Conservation (phyloP, 805 yeast species). For the Candida oleophila region DNA sequence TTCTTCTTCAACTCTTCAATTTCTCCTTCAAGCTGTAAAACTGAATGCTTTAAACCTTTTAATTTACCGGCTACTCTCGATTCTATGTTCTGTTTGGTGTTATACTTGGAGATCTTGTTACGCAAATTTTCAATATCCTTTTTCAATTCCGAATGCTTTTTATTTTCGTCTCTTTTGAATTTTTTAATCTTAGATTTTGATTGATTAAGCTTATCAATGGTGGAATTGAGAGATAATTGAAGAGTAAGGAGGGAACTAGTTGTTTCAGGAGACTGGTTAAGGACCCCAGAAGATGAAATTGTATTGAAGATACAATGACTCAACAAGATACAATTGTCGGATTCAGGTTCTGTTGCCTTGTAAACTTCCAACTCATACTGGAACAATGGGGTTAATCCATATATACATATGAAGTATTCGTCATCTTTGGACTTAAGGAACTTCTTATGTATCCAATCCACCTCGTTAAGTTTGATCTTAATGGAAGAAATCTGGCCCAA, state of each 20-base stretch:
- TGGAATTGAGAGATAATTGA: constrained; percentile 30
- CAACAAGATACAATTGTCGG: neutral
- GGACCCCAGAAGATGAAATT: constrained; percentile 17
- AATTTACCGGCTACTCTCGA: constrained; percentile 34
- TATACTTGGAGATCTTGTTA: constrained; percentile 30
- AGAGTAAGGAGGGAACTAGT: constrained; percentile 30
- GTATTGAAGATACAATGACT: constrained; percentile 31
- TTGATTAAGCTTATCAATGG: constrained; percentile 24
- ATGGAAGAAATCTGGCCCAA: constrained; percentile 13
- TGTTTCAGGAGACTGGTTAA: constrained; percentile 24
- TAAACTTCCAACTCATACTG: constrained; percentile 37
- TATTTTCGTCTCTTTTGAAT: constrained; percentile 38
- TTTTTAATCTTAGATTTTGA: constrained; percentile 26
- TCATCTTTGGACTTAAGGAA: constrained; percentile 12
- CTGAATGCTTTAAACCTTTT: constrained; percentile 40
- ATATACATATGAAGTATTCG: constrained; percentile 22
- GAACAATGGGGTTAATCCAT: constrained; percentile 36
- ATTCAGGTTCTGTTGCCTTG: neutral
- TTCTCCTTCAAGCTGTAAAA: constrained; percentile 37
- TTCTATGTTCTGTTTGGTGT: constrained; percentile 21
- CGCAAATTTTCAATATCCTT: constrained; percentile 32
- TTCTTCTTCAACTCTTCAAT: constrained; percentile 22
- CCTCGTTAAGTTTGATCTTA: constrained; percentile 24
- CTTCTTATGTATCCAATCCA: constrained; percentile 32
- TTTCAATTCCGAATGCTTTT: constrained; percentile 28